Percentiles rank a stretch among this genome's conserved stretches.
phyloP scores from a whole-genome alignment of 73 alveolate species.

The Effrenium voratum region DNA sequence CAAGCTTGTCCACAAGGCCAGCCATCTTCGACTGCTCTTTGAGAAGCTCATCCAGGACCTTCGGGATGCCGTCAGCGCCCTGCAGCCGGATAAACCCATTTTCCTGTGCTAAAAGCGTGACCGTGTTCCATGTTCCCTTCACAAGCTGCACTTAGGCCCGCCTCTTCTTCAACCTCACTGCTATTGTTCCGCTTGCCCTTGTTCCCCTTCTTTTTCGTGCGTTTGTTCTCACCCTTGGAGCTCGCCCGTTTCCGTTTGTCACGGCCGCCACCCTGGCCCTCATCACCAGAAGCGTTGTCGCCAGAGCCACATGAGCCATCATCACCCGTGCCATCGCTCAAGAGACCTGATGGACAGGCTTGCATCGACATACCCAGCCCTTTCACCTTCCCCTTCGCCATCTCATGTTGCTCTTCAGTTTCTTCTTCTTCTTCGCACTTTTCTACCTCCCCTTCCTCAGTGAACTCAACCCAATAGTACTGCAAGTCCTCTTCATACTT shows the following conservation, averaged over 20 bases:
- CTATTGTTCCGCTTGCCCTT: background rate
- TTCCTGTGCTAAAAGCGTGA: too few relatives aligned
- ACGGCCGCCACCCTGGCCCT: background rate
- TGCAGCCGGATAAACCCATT: background rate
- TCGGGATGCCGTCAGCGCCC: background rate
- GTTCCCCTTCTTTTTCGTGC: background rate
- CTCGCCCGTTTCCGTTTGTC: background rate
- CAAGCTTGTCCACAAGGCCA: background rate
- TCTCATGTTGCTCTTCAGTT: background rate
- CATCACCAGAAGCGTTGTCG: background rate
- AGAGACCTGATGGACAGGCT: background rate
- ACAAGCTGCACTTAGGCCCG: background rate
- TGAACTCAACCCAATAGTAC: background rate
- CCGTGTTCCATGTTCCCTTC: too few relatives aligned
- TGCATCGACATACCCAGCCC: too few relatives aligned
- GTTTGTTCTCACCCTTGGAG: background rate
- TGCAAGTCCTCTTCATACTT: background rate
- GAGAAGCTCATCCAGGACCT: background rate
- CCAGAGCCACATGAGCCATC: too few relatives aligned
- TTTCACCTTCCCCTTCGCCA: too few relatives aligned
- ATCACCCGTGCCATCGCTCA: background rate
- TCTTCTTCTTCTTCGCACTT: background rate
- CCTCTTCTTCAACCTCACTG: background rate
- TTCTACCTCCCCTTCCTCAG: background rate
- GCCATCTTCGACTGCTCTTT: conserved; percentile 12